Conservation (phyloP, 2,329 filamentous ascomycete species). For the Trichoderma guizhouense region DNA sequence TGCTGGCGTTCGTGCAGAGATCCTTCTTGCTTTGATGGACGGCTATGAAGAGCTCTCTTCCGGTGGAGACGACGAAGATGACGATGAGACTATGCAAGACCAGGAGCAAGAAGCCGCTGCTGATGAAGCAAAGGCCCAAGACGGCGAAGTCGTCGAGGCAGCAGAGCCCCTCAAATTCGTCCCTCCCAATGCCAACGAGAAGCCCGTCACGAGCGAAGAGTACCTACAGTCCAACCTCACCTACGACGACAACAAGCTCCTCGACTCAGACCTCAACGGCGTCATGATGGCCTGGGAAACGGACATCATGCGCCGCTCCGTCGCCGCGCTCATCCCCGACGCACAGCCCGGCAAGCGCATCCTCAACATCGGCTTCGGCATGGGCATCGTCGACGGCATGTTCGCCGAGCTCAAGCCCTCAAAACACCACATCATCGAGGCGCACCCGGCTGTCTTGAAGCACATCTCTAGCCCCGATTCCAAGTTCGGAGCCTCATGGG, state of each 20-base stretch:
- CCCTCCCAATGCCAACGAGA: slow-evolving; percentile 37
- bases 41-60: slow-evolving; percentile 72
- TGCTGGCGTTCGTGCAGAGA: slow-evolving; percentile 85
- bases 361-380: slow-evolving; percentile 85
- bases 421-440: slow-evolving; percentile 80
- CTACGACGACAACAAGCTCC: slow-evolving; percentile 62
- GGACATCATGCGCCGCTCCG: slow-evolving; percentile 77
- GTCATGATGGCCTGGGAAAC: slow-evolving; percentile 96
- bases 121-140: neutral
- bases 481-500: slow-evolving; percentile 56
- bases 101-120: slow-evolving; percentile 39
- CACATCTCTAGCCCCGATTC: slow-evolving; percentile 52
- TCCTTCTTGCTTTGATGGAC: slow-evolving; percentile 78
- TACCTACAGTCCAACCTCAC: slow-evolving; percentile 67
- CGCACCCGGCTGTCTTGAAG: slow-evolving; percentile 71
- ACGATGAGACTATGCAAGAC: slow-evolving; percentile 40
- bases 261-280: slow-evolving; percentile 73
- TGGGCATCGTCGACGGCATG: slow-evolving; percentile 82
- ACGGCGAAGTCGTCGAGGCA: slow-evolving; percentile 34
- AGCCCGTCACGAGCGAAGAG: slow-evolving; percentile 58
- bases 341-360: slow-evolving; percentile 57
- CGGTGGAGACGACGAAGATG: slow-evolving; percentile 47
- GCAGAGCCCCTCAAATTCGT: slow-evolving; percentile 32
- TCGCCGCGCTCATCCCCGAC: slow-evolving; percentile 58
- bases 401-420: slow-evolving; percentile 66